phyloP scores from a whole-genome alignment of 2,329 filamentous ascomycete genomes.

The Beauveria australis region DNA sequence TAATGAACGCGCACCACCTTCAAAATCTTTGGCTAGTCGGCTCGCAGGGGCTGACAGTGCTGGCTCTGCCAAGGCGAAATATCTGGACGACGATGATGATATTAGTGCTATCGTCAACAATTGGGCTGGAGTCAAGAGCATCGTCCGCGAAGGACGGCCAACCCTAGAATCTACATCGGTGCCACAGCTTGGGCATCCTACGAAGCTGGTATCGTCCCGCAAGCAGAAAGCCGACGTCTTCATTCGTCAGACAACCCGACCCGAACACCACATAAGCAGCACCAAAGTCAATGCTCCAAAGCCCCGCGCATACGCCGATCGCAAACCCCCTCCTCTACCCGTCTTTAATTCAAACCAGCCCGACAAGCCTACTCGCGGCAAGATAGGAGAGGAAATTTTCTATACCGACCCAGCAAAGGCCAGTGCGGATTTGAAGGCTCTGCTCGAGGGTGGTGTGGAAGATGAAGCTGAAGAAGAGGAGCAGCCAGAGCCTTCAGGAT shows the following conservation, averaged over 20 bases:
- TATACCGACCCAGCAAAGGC: constrained; percentile 67
- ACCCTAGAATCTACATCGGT: constrained; percentile 16
- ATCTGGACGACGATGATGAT: constrained; percentile 20
- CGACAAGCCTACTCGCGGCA: constrained; percentile 10
- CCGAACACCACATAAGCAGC: constrained; percentile 46
- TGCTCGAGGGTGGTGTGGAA: constrained; percentile 75
- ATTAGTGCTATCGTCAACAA: constrained; percentile 25
- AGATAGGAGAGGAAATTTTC: constrained; percentile 37
- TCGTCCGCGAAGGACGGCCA: constrained; percentile 14
- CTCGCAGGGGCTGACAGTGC: constrained; percentile 21
- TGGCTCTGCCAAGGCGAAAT: neutral
- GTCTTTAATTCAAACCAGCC: constrained; percentile 37
- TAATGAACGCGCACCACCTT: constrained; percentile 37
- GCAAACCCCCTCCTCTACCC: constrained; percentile 36
- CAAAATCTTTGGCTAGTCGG: constrained; percentile 29
- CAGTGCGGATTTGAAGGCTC: constrained; percentile 66
- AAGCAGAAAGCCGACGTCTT: constrained; percentile 50
- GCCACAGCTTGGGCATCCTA: constrained; percentile 30
- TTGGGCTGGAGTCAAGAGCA: constrained; percentile 20
- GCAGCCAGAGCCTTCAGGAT: constrained; percentile 16
- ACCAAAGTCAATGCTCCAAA: constrained; percentile 39
- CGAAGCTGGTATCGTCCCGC: constrained; percentile 39
- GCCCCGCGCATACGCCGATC: constrained; percentile 38
- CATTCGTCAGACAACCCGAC: constrained; percentile 44
- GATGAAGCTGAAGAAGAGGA: constrained; percentile 55